phyloP scores from a whole-genome alignment of 2,329 filamentous ascomycete genomes.

The Phialemoniopsis sp. region DNA sequence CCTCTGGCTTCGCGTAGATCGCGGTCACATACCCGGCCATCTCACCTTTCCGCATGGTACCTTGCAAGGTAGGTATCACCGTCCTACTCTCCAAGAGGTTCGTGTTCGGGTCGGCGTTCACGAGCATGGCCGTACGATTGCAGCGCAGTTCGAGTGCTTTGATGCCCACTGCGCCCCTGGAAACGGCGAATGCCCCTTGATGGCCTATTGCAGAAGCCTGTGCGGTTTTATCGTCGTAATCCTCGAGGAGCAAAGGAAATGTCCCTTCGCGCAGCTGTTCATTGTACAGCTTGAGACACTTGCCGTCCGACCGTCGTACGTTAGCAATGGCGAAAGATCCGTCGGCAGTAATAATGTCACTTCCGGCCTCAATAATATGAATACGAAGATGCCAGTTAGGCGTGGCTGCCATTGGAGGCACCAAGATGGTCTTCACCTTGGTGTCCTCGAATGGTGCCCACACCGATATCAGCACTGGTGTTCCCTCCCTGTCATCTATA shows the following conservation, averaged over 20 bases:
- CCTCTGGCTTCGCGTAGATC: conserved; percentile 66
- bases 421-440: conserved; percentile 56
- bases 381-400: conserved; percentile 67
- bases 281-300: conserved; percentile 47
- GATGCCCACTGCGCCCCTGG: conserved; percentile 54
- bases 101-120: conserved; percentile 73
- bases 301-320: conserved; percentile 38
- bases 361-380: conserved; percentile 55
- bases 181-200: conserved; percentile 48
- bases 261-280: conserved; percentile 42
- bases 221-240: conserved; percentile 51
- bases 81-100: conserved; percentile 70
- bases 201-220: conserved; percentile 47
- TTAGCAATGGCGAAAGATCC: conserved; percentile 68
- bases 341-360: conserved; percentile 66
- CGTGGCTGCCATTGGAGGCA: conserved; percentile 52
- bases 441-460: conserved; percentile 71
- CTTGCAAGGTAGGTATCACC: conserved; percentile 63
- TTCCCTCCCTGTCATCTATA: no score
- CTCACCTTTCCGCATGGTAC: conserved; percentile 52
- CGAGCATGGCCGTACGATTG: conserved; percentile 55
- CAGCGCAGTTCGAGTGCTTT: conserved; percentile 50
- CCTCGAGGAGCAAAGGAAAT: conserved; percentile 49
- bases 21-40: conserved; percentile 64
- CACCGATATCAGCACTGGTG: conserved; percentile 63